A percentile compares a stretch with the other conserved stretches of the same genome.
These are phyloP conservation scores for Brassica incana DNA, from an alignment of 345 rosid species.

Conservation along the genomic window DNA sequence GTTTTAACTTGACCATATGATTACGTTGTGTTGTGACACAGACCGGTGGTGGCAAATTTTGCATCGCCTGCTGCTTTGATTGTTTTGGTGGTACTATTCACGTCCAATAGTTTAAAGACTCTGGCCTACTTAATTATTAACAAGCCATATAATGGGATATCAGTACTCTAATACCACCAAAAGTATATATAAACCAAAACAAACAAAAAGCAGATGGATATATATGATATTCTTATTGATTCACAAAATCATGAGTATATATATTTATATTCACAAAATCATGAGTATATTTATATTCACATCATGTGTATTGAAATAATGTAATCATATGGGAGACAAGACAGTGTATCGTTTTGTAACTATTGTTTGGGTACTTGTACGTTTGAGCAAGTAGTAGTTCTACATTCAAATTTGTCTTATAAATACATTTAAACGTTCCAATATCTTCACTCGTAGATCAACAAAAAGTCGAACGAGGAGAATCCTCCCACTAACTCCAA, in stretches of 20 bases:
- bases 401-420: background rate
- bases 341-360: background rate
- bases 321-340: background rate
- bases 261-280: background rate
- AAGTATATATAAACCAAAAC: background rate
- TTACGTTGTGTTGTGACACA: background rate
- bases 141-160: background rate
- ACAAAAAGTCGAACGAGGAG: background rate
- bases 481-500: conserved; percentile 27
- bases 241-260: background rate
- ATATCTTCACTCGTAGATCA: background rate
- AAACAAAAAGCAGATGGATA: background rate
- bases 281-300: background rate
- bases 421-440: background rate
- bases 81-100: background rate
- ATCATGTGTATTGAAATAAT: background rate
- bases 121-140: background rate
- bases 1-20: background rate
- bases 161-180: background rate
- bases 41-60: background rate
- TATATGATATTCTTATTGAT: background rate
- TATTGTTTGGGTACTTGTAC: background rate
- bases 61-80: background rate
- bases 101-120: background rate
- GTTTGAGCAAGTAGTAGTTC: background rate